A percentile compares a stretch with the other conserved stretches of the same genome.
Evolutionary conservation across 2,329 filamentous ascomycete genomes (phyloP).

Genomic region (Didymellaceae sp.): DNA sequence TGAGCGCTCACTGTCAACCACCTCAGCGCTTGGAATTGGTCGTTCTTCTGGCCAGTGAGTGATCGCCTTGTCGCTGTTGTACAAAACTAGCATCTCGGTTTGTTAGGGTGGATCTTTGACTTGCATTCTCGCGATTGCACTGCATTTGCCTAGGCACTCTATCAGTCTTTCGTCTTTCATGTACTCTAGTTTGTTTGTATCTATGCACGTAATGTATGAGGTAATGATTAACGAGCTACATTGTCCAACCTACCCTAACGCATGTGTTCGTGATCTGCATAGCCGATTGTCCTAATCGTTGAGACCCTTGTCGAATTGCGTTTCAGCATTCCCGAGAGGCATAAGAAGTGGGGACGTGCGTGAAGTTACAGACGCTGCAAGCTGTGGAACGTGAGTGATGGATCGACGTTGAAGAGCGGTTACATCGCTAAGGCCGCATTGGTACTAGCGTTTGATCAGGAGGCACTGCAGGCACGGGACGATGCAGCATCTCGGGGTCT

Average conservation of each 20-base stretch:
- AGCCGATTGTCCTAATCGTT: slow-evolving; percentile 6
- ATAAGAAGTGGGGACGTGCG: slow-evolving; percentile 14
- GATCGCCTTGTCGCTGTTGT: slow-evolving; percentile 12
- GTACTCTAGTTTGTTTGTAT: slow-evolving; percentile 32
- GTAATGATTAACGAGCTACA: slow-evolving; percentile 25
- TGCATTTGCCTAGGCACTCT: slow-evolving; percentile 22
- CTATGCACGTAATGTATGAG: slow-evolving; percentile 32
- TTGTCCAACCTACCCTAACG: not conserved
- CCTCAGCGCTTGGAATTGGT: slow-evolving; percentile 8
- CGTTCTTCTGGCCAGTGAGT: slow-evolving; percentile 1
- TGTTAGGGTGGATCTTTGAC: slow-evolving; percentile 18
- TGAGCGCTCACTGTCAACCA: slow-evolving; percentile 1
- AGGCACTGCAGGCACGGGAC: slow-evolving; percentile 11
- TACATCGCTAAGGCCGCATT: slow-evolving; percentile 9
- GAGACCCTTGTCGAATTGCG: slow-evolving; percentile 1
- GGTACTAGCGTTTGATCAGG: slow-evolving; percentile 8
- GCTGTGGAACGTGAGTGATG: slow-evolving; percentile 14
- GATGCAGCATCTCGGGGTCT: slow-evolving; percentile 15
- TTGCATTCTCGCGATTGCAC: slow-evolving; percentile 19
- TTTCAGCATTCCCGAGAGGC: slow-evolving; percentile 17
- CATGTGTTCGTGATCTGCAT: not conserved
- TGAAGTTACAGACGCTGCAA: slow-evolving; percentile 14
- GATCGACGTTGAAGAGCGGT: slow-evolving; percentile 17
- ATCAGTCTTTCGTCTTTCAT: slow-evolving; percentile 29
- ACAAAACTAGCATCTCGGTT: slow-evolving; percentile 24